Evolutionary conservation across 2,329 filamentous ascomycete genomes (phyloP).

Genomic region (Beauveria sp.): DNA sequence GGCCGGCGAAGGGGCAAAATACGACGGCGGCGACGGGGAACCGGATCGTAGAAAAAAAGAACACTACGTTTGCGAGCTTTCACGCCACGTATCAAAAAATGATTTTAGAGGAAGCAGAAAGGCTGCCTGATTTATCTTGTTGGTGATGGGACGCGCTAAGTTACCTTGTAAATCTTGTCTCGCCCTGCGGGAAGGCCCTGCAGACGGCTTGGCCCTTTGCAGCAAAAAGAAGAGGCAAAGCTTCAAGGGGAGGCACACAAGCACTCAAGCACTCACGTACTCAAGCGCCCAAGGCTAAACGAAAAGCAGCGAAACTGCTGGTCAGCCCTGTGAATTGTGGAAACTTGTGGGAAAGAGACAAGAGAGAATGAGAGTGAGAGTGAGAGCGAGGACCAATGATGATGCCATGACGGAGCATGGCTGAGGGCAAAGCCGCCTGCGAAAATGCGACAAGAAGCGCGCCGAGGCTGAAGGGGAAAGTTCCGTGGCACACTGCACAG

Average conservation of each 20-base stretch:
- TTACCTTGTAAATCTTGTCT: background rate
- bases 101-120: too few relatives aligned
- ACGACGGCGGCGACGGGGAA: background rate
- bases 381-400: background rate
- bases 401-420: background rate
- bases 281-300: background rate
- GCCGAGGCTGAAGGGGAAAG: too few relatives aligned
- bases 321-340: constrained; percentile 5
- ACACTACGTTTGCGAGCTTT: too few relatives aligned
- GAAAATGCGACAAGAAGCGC: too few relatives aligned
- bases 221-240: too few relatives aligned
- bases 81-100: too few relatives aligned
- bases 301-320: background rate
- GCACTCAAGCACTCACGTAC: too few relatives aligned
- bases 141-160: background rate
- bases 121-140: too few relatives aligned
- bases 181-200: background rate
- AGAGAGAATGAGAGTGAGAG: background rate
- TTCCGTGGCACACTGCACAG: too few relatives aligned
- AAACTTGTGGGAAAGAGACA: too few relatives aligned
- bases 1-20: background rate
- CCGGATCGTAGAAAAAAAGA: too few relatives aligned
- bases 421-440: background rate
- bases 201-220: background rate
- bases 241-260: too few relatives aligned